A percentile compares a stretch with the other conserved stretches of the same genome.
Evolutionary conservation across 768 basidiomycete genomes (phyloP).

Genomic region (Gymnopilus dilepis): DNA sequence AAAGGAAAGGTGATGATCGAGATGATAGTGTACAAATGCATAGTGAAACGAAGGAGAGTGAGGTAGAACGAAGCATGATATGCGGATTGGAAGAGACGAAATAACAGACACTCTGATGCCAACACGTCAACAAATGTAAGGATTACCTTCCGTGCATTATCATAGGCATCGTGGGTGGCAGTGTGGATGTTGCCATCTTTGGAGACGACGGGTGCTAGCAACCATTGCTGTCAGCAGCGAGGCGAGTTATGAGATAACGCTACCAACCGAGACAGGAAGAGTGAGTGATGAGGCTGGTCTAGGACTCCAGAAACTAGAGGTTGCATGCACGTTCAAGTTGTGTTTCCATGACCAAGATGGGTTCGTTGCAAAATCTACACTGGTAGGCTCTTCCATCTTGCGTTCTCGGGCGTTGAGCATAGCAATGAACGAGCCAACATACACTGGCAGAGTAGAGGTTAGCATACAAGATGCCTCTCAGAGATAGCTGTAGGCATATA

Average conservation of each 20-base stretch:
- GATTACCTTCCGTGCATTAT: too few relatives aligned
- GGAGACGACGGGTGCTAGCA: too few relatives aligned
- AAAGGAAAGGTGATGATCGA: not conserved
- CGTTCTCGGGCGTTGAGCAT: slow-evolving; percentile 51
- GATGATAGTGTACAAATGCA: not conserved
- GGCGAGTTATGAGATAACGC: not conserved
- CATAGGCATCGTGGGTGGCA: too few relatives aligned
- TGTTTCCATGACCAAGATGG: slow-evolving; percentile 17
- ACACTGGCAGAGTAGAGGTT: slow-evolving; percentile 37
- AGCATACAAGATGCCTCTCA: too few relatives aligned
- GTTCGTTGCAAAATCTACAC: slow-evolving; percentile 7
- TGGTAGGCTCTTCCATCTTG: not conserved
- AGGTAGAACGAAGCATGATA: not conserved
- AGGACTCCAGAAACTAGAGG: slow-evolving; percentile 33
- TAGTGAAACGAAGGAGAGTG: not conserved
- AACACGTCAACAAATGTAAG: too few relatives aligned
- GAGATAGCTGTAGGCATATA: slow-evolving; percentile 35
- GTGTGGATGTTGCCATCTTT: too few relatives aligned
- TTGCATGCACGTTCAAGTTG: slow-evolving; percentile 11
- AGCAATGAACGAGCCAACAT: slow-evolving; percentile 51
- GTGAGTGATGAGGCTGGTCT: slow-evolving; percentile 9
- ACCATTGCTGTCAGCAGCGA: too few relatives aligned
- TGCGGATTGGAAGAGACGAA: too few relatives aligned
- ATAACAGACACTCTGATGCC: too few relatives aligned
- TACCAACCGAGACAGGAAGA: not conserved